These are phyloP conservation scores for Pseudoperonospora humuli DNA, from an alignment of 352 stramenopile species.

Conservation along the genomic window DNA sequence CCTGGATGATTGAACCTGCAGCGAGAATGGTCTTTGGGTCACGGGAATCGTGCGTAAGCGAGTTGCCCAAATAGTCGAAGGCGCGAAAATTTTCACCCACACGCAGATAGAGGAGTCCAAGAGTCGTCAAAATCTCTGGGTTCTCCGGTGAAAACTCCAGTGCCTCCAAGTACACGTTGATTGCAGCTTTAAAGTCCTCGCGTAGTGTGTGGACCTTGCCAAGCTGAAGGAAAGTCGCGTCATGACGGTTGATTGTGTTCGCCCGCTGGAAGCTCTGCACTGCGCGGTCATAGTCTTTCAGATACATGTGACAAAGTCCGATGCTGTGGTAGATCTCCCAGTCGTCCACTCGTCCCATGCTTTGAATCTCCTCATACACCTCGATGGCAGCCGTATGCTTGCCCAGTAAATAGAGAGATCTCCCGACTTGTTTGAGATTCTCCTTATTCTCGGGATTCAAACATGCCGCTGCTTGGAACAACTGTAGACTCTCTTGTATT, in stretches of 20 bases:
- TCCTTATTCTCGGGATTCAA: constrained; percentile 88
- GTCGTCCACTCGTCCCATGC: constrained; percentile 74
- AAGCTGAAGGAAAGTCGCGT: too few species aligned
- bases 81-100: too few species aligned
- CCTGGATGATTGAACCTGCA: constrained; percentile 90
- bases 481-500: constrained; percentile 88
- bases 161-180: too few species aligned
- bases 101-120: too few species aligned
- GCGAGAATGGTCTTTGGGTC: constrained; percentile 90
- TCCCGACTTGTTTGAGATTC: constrained; percentile 88
- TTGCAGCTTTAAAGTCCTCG: too few species aligned
- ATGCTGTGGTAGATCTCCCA: constrained; percentile 92
- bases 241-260: too few species aligned
- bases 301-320: constrained; percentile 86
- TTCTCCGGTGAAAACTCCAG: too few species aligned
- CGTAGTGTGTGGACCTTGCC: too few species aligned
- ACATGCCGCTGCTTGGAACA: constrained; percentile 87
- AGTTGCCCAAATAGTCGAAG: constrained; percentile 92
- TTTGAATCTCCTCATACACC: constrained; percentile 87
- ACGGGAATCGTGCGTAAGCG: constrained; percentile 85
- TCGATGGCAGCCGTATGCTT: constrained; percentile 88
- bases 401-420: constrained; percentile 75
- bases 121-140: too few species aligned
- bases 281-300: constrained; percentile 87
- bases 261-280: constrained; percentile 85